A percentile compares a stretch with the other conserved stretches of the same genome.
Conservation (phyloP, 495 filamentous ascomycete genomes). For the Daldinia vernicosa region DNA sequence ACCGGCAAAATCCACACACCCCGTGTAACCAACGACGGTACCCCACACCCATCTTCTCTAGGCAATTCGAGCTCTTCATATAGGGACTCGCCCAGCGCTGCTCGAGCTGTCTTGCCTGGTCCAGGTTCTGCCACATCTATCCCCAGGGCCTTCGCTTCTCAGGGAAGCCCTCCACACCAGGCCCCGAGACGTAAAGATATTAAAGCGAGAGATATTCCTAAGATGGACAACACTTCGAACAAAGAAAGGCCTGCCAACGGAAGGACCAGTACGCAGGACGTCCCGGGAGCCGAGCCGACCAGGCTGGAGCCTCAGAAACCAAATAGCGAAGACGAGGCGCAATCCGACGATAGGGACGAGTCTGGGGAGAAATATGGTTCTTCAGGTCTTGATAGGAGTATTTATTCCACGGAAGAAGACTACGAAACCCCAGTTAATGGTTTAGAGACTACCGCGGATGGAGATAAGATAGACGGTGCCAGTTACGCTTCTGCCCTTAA, state of each 20-base stretch:
- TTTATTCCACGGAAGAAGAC: slow-evolving; percentile 11
- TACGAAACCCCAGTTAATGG: slow-evolving; percentile 16
- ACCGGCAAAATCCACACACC: slow-evolving; percentile 1
- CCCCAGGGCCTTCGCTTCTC: slow-evolving; percentile 8
- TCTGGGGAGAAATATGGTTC: slow-evolving; percentile 4
- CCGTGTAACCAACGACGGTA: slow-evolving; percentile 11
- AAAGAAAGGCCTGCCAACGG: slow-evolving; percentile 2
- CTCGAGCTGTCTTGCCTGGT: slow-evolving; percentile 10
- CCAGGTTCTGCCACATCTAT: slow-evolving; percentile 17
- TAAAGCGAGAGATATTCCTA: slow-evolving; percentile 3
- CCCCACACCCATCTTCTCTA: neutral
- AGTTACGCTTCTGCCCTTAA: slow-evolving; percentile 39
- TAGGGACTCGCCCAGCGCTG: slow-evolving; percentile 20
- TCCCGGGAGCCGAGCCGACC: neutral
- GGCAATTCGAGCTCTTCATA: neutral
- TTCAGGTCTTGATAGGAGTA: slow-evolving; percentile 10
- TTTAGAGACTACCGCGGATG: slow-evolving; percentile 17
- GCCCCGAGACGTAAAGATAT: slow-evolving; percentile 15
- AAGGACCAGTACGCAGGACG: neutral
- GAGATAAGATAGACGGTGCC: slow-evolving; percentile 9
- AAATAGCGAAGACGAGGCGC: slow-evolving; percentile 7
- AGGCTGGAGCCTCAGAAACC: neutral
- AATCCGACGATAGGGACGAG: slow-evolving; percentile 1
- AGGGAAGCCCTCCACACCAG: slow-evolving; percentile 9
- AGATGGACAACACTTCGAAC: slow-evolving; percentile 14